Base-by-base conservation (phyloP, 2,329 filamentous ascomycete genomes). In the Aspergillus neotritici region DNA sequence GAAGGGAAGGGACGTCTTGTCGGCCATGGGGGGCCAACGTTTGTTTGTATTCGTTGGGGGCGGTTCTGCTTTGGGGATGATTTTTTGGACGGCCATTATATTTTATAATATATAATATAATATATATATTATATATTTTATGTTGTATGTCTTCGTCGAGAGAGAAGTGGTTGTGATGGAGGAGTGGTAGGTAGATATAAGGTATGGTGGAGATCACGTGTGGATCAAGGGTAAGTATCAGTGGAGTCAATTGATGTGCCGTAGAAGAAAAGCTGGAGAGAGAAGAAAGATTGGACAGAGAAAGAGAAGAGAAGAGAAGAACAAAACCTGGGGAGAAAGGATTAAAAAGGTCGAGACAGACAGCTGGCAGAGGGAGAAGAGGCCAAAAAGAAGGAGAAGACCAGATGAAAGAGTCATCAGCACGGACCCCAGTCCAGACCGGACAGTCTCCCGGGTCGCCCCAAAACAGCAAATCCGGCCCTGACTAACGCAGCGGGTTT, bases 11-110 rank as follows among this genome's bases (percentile, higher is more conserved):
- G 62, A 57, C 35, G 57, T 53, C 40, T 58, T 60, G 54, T 64
- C 60, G 38, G 62, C 62, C 40, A 64, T 58, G 13, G 62, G 62
- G 42, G 62, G 62, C 58, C 59, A 61, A 44, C 62, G 61, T 50
- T 62, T 61, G 40, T 57, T 61, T 49, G 57, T n/a, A n/a, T n/a
- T n/a, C 54, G 48, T 52, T 4, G 53, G 51, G 54, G 47, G 21
- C 46, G 34, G 37, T 38, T 37, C 21, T 3, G 21, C 21, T 30
- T 35, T 42, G 41, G 35, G 54, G 48, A 40, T 46, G 40, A 52
- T 44, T 16, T 52, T 37, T 29, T 35, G 52, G 46, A 57, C 47
- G 31, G 58, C 56, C 59, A 63, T 63, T 43, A 15, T 36, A 30
- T 35, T 4, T 16, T 4, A 17, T 43, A 29, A 34, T n/a, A 21